Evolutionary conservation across 495 filamentous ascomycete genomes (phyloP), one percentile per base, ranked within the genome.

Genomic region (Beverwykella pulmonaria): DNA sequence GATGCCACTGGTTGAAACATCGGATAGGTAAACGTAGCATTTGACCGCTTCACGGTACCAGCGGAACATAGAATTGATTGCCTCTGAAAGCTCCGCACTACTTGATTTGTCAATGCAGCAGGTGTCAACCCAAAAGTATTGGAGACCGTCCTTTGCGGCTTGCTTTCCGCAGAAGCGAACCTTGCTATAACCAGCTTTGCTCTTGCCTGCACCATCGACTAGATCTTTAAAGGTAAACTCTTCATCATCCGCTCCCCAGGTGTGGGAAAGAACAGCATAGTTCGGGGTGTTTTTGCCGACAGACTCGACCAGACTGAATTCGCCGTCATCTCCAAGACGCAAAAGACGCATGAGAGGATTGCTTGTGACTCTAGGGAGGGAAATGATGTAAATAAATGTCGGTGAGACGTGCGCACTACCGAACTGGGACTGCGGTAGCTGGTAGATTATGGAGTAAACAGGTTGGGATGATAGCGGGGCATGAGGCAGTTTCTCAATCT

Each of bases 81-180:
- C 44, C 17, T 48, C 44, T 50, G 27, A 22, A 23, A 60, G 57
- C 65, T 70, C 67, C 4, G 44, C 62, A 47, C 27, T 49, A 56
- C 53, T 68, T 23, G 17, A 4, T 46, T 71, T 67, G 53, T 71
- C 65, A 25, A 71, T 71, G 50, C 68, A 71, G 59, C 64, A 67
- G 17, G 68, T 71, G 47, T 71, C 68, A 3, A 60, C 46, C 41
- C 41, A 60, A 25, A 50, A 48, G 27, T 50, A 60, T 60, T 32
- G 5, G 17, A 60, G 41, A 22, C 36, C 57, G 14, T 60, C 41
- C 6, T 27, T 19, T 6, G 34, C 36, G 19, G 57, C 57, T 32
- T 50, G 57, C 17, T 49, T 22, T 12, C 57, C 19, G 20, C 57
- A 50, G 26, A 49, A 60, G 5, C 26, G 57, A 20, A 60, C 52